Evolutionary conservation across 139 green algal genomes (phyloP).

Genomic region (Pedinophyceae sp.): DNA sequence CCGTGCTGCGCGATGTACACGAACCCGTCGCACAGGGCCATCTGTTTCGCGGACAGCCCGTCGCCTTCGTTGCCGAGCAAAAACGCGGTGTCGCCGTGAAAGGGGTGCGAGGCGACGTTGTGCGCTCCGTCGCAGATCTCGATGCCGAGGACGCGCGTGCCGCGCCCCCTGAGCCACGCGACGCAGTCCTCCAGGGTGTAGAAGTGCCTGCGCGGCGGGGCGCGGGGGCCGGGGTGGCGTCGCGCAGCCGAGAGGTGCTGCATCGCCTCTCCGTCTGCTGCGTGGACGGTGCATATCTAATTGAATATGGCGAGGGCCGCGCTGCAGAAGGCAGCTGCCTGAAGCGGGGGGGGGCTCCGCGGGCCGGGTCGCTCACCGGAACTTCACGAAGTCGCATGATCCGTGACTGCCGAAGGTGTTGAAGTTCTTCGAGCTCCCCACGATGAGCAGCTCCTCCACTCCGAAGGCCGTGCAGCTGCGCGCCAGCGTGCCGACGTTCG

Average conservation of each 20-base stretch:
- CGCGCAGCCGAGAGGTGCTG: not conserved
- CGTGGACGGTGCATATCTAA: not conserved
- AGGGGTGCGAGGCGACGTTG: constrained; percentile 56
- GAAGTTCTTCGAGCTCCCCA: constrained; percentile 64
- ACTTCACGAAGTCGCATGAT: constrained; percentile 31
- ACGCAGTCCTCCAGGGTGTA: constrained; percentile 48
- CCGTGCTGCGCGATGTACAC: constrained; percentile 87
- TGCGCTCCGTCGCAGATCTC: constrained; percentile 63
- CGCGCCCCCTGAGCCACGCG: constrained; percentile 19
- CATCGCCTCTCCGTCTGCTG: not conserved
- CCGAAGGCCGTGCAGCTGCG: constrained; percentile 51
- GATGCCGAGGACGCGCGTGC: constrained; percentile 60
- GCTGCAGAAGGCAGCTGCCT: not conserved
- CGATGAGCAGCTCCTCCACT: constrained; percentile 40
- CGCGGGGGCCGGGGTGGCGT: not conserved
- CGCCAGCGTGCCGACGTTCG: constrained; percentile 65
- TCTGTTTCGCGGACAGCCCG: constrained; percentile 60
- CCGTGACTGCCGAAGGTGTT: constrained; percentile 84
- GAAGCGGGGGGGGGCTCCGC: not conserved
- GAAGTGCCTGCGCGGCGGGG: constrained; percentile 38
- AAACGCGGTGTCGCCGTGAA: constrained; percentile 65
- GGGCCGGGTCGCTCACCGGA: constrained; percentile 5
- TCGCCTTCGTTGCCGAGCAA: constrained; percentile 86
- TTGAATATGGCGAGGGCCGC: not conserved
- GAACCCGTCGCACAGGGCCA: constrained; percentile 70